Conservation (phyloP, 2,329 filamentous ascomycete genomes). For the Cyclaneusma minus region DNA sequence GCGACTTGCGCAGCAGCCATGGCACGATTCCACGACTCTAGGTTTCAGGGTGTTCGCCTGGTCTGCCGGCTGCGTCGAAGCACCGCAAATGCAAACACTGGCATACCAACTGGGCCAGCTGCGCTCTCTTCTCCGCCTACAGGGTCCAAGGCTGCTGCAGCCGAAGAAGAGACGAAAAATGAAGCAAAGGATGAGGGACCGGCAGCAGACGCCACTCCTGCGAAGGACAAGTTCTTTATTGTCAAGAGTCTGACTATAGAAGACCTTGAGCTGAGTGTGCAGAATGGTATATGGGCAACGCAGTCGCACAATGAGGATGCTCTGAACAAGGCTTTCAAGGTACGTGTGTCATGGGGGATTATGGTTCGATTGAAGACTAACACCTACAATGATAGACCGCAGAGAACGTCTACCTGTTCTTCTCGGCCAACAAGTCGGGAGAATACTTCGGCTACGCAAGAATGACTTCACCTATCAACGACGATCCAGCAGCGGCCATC, state of each 20-base stretch:
- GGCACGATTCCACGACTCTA: constrained; percentile 75
- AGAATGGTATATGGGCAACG: constrained; percentile 82
- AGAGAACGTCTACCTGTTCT: constrained; percentile 80
- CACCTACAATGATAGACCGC: constrained; percentile 35
- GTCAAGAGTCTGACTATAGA: constrained; percentile 86
- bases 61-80: constrained; percentile 66
- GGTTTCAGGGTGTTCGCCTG: constrained; percentile 70
- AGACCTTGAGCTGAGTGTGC: constrained; percentile 77
- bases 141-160: constrained; percentile 11
- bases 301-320: constrained; percentile 83
- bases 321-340: constrained; percentile 71
- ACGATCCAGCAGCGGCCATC: constrained; percentile 55
- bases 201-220: constrained; percentile 10
- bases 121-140: constrained; percentile 11
- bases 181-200: constrained; percentile 5
- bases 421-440: constrained; percentile 93
- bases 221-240: constrained; percentile 71
- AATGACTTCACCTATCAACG: constrained; percentile 73
- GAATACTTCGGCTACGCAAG: constrained; percentile 93
- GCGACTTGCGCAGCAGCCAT: constrained; percentile 60
- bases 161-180: constrained; percentile 19
- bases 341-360: too few relatives aligned
- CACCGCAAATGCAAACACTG: constrained; percentile 20
- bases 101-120: constrained; percentile 16
- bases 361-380: background rate